Percentiles rank a stretch among this genome's conserved stretches.
phyloP scores from a whole-genome alignment of 2,329 filamentous ascomycete genomes.

The Epichloe typhina region DNA sequence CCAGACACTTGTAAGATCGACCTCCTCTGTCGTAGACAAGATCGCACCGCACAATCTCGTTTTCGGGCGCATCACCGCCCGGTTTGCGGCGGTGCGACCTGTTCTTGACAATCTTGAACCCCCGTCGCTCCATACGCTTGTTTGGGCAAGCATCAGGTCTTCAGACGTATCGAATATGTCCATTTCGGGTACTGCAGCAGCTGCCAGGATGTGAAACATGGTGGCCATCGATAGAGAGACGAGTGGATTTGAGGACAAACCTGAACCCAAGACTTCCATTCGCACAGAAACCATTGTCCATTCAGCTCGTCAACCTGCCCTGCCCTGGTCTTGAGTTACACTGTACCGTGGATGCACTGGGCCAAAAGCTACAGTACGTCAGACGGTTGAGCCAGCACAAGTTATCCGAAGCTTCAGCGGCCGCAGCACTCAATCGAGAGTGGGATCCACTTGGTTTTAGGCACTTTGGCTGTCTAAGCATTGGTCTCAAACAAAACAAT shows the following conservation, averaged over 20 bases:
- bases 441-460: no score
- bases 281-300: no score
- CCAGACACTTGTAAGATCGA: constrained; percentile 29
- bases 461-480: no score
- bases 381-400: no score
- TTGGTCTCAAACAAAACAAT: no score
- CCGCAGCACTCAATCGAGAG: no score
- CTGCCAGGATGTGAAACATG: constrained; percentile 32
- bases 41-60: constrained; percentile 30
- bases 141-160: constrained; percentile 26
- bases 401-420: no score
- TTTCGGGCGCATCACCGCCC: constrained; percentile 26
- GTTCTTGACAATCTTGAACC: constrained; percentile 31
- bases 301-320: no score
- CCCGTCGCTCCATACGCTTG: constrained; percentile 28
- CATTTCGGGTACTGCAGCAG: constrained; percentile 23
- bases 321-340: no score
- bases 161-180: constrained; percentile 27
- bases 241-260: constrained; percentile 11
- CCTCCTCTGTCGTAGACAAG: constrained; percentile 33
- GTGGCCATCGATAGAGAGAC: constrained; percentile 13
- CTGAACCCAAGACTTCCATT: no score
- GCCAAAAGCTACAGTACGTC: no score
- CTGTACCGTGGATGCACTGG: neutral
- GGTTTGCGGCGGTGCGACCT: constrained; percentile 29